These are phyloP conservation scores for Iris macrosiphon DNA, from an alignment of 106 monocot species.

Conservation along the genomic window DNA sequence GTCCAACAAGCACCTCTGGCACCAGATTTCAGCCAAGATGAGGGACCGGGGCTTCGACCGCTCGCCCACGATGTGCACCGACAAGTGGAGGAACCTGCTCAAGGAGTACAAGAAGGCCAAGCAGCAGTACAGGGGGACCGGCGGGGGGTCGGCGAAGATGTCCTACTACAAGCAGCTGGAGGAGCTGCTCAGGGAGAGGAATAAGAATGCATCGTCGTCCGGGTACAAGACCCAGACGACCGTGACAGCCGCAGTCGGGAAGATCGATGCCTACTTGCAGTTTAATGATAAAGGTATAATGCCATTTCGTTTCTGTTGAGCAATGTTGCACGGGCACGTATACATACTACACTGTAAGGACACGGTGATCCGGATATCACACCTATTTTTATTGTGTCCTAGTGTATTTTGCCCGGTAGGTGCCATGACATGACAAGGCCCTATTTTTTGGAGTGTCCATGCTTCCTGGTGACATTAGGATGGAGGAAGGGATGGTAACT, in stretches of 20 bases:
- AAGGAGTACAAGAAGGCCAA: slow-evolving; percentile 98
- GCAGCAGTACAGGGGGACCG: slow-evolving; percentile 36
- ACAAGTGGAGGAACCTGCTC: slow-evolving; percentile 94
- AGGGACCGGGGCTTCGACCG: slow-evolving; percentile 81
- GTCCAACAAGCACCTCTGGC: slow-evolving; percentile 95
- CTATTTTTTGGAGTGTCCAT: too few species aligned
- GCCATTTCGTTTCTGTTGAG: too few species aligned
- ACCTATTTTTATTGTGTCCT: too few species aligned
- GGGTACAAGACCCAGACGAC: slow-evolving; percentile 20
- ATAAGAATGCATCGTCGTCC: slow-evolving; percentile 38
- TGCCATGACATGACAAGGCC: too few species aligned
- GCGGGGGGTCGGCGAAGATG: slow-evolving; percentile 76
- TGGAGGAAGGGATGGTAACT: too few species aligned
- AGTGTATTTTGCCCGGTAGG: too few species aligned
- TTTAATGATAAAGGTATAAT: slow-evolving; percentile 91
- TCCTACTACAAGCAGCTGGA: slow-evolving; percentile 92
- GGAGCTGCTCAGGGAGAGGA: slow-evolving; percentile 87
- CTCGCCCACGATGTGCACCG: slow-evolving; percentile 96
- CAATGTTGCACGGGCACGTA: too few species aligned
- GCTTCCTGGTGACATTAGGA: too few species aligned
- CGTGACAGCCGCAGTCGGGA: slow-evolving; percentile 31
- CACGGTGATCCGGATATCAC: too few species aligned
- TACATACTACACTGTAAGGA: too few species aligned
- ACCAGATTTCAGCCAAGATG: slow-evolving; percentile 86
- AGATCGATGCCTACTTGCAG: slow-evolving; percentile 76